These are phyloP conservation scores for Sporothrix pallida DNA, from an alignment of 2,329 filamentous ascomycete genomes.

Conservation along the genomic window DNA sequence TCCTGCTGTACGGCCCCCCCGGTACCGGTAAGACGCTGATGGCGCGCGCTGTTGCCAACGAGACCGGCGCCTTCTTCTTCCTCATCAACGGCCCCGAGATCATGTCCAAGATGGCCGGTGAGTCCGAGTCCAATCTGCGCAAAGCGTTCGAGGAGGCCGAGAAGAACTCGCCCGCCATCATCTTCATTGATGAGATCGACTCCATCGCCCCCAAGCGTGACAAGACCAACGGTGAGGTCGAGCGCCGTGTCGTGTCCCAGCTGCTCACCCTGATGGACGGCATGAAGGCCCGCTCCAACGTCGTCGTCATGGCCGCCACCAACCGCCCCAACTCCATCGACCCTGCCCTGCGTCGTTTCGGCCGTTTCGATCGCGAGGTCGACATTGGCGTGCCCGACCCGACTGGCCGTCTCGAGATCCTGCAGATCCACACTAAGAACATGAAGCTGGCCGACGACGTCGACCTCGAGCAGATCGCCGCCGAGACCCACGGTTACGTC, in stretches of 20 bases:
- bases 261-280: constrained; percentile 96
- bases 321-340: constrained; percentile 99
- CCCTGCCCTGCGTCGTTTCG: constrained; percentile 94
- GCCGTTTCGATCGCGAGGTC: constrained; percentile 98
- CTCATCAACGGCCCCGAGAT: constrained; percentile 99
- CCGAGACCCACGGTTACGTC: constrained; percentile 98
- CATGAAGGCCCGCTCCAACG: constrained; percentile 98
- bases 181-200: constrained; percentile 99
- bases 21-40: constrained; percentile 99
- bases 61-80: constrained; percentile 99
- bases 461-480: constrained; percentile 92
- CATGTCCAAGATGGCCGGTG: constrained; percentile 99
- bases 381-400: constrained; percentile 98
- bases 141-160: constrained; percentile 99
- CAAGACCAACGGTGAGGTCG: constrained; percentile 98
- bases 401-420: constrained; percentile 96
- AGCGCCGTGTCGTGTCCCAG: constrained; percentile 97
- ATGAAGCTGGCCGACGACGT: constrained; percentile 99
- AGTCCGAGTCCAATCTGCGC: constrained; percentile 96
- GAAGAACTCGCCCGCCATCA: constrained; percentile 99
- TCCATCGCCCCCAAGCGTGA: constrained; percentile 99
- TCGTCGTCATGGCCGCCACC: constrained; percentile 98
- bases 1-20: constrained; percentile 93
- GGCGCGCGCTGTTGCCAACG: constrained; percentile 98
- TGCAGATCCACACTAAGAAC: constrained; percentile 99